phyloP scores from a whole-genome alignment of 352 stramenopile genomes.

The Globisporangium nagaii region DNA sequence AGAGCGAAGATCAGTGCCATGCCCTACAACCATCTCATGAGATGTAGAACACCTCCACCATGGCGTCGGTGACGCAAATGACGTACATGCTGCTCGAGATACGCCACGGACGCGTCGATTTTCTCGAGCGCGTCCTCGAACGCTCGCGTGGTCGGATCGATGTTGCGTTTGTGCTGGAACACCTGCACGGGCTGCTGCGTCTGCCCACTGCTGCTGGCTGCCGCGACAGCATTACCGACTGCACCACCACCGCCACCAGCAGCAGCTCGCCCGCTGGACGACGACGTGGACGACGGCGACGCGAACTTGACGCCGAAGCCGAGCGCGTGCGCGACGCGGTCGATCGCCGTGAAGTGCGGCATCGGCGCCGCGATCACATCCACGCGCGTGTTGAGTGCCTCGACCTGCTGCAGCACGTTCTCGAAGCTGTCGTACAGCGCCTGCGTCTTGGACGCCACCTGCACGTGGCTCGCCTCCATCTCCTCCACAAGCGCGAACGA shows the following conservation, averaged over 20 bases:
- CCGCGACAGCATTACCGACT: neutral
- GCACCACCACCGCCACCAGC: neutral
- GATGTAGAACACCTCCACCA: neutral
- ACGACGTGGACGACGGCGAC: constrained; percentile 13
- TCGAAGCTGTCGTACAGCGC: constrained; percentile 79
- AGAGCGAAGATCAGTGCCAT: neutral
- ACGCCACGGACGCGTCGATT: constrained; percentile 63
- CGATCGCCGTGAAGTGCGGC: constrained; percentile 70
- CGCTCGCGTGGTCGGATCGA: constrained; percentile 57
- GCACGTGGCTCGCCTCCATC: constrained; percentile 77
- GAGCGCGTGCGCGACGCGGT: constrained; percentile 41
- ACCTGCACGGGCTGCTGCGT: constrained; percentile 51
- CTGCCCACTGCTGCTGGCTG: neutral
- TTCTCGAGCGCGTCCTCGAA: constrained; percentile 62
- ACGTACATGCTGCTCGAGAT: constrained; percentile 65
- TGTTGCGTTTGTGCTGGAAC: constrained; percentile 63
- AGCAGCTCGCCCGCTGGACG: neutral
- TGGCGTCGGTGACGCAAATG: neutral
- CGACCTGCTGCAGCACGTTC: constrained; percentile 52
- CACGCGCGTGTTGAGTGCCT: constrained; percentile 55
- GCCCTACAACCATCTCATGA: neutral
- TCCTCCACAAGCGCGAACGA: constrained; percentile 65
- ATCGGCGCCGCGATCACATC: constrained; percentile 57
- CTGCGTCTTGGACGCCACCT: constrained; percentile 68
- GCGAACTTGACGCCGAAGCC: constrained; percentile 73